Evolutionary conservation across 148 eudicot species (phyloP), one percentile per base, ranked within the genome.

Genomic region (Linanthus parryae): DNA sequence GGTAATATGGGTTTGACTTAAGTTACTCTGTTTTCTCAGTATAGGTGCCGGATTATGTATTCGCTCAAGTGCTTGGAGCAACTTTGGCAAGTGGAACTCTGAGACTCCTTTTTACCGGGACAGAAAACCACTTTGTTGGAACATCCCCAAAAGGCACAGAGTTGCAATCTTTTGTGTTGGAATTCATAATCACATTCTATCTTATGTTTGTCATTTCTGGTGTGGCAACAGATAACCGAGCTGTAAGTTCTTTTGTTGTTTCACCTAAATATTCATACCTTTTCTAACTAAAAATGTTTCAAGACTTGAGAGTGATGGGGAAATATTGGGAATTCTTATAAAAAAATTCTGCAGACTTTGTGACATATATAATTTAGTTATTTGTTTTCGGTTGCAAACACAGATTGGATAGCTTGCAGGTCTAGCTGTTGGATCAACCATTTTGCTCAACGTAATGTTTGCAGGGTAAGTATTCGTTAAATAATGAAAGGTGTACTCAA

Each of bases 331-430:
- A n/a, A n/a, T n/a, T n/a, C n/a, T n/a, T n/a, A n/a, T n/a, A n/a
- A n/a, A n/a, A n/a, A n/a, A n/a, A n/a, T n/a, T n/a, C n/a, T n/a
- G n/a, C n/a, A n/a, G n/a, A n/a, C n/a, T n/a, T n/a, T n/a, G n/a
- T n/a, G n/a, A n/a, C n/a, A n/a, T n/a, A n/a, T n/a, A n/a, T n/a
- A n/a, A n/a, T n/a, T n/a, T n/a, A n/a, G n/a, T n/a, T n/a, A n/a
- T n/a, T n/a, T n/a, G n/a, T n/a, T n/a, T n/a, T n/a, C n/a, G n/a
- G n/a, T n/a, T n/a, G n/a, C n/a, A n/a, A n/a, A n/a, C n/a, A n/a
- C 68, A 78, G 84, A 68, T 74, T 9, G 84, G 84, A 61, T 79
- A 78, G 48, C 73, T 78, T 39, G 84, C 84, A 26, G 84, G 84
- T 7, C 63, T 78, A 41, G 84, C 84, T 11, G 65, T 78, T 58